phyloP scores from a whole-genome alignment of 495 filamentous ascomycete species.

The Barbatosphaeria neglecta region DNA sequence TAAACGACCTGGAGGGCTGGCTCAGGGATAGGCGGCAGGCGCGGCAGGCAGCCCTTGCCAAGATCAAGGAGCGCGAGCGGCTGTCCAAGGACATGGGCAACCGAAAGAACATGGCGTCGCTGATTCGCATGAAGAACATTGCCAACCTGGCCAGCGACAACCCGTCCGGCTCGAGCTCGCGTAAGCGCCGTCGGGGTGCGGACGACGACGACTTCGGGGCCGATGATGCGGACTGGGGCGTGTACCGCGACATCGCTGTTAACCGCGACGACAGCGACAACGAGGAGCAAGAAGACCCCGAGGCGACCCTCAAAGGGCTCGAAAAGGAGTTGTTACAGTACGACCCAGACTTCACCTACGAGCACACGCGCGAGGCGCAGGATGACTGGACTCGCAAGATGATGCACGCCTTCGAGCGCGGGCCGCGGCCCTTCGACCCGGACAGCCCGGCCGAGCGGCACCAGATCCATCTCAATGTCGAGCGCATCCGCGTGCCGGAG shows the following conservation, averaged over 20 bases:
- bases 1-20: constrained; percentile 80
- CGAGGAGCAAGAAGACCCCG: constrained; percentile 77
- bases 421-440: constrained; percentile 73
- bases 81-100: constrained; percentile 89
- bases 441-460: constrained; percentile 70
- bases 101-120: constrained; percentile 86
- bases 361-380: constrained; percentile 83
- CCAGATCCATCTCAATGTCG: constrained; percentile 90
- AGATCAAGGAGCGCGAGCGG: constrained; percentile 84
- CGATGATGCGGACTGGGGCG: constrained; percentile 94
- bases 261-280: constrained; percentile 53
- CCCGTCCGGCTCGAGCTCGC: constrained; percentile 45
- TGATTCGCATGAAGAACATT: constrained; percentile 97
- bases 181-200: constrained; percentile 64
- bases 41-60: constrained; percentile 60
- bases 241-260: constrained; percentile 75
- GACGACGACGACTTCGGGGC: constrained; percentile 92
- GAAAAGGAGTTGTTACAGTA: constrained; percentile 77
- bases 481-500: constrained; percentile 92
- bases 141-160: constrained; percentile 90
- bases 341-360: constrained; percentile 79
- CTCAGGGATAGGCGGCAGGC: constrained; percentile 65
- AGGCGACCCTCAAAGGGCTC: constrained; percentile 53
- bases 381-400: constrained; percentile 87
- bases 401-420: constrained; percentile 78